Evolutionary conservation across 345 rosid genomes (phyloP), one percentile per base, ranked within the genome.

Genomic region (Eucalyptus tenuipes): DNA sequence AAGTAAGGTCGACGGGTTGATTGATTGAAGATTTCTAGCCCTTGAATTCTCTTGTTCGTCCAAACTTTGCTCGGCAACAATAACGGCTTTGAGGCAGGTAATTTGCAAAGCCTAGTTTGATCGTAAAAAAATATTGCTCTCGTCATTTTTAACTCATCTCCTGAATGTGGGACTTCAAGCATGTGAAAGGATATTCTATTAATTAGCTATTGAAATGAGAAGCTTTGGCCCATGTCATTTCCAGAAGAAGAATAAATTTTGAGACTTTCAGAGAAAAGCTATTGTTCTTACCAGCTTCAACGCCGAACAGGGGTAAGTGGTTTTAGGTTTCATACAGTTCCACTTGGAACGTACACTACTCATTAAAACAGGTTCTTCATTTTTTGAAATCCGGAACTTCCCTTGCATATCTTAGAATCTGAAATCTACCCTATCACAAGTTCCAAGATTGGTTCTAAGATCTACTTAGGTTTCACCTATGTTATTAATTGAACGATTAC

Each of bases 321-420:
- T 52, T 52, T 52, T 52, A 18, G 55, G 55, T 52, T 52, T 52
- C 24, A 18, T 7, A 18, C 53, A 17, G 53, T 50, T 50, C 22
- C 53, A 50, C 53, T 7, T 7, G 53, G 4, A 50, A 50, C 53
- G 20, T 50, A 50, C 55, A 52, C 55, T 52, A 18, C 4, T 52
- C 24, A 50, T 17, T 50, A 50, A 50, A 50, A 2, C 0, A 7
- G 4, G 24, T 17, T 52, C 0, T 52, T 52, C 4, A 52, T 52
- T 52, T 52, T 18, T 18, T 52, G 4, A 24, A 52, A 52, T 18
- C 1, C 1, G 2, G 4, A 52, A 52, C 55, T 18, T 18, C 55
- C 10, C 2, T 52, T 14, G 1, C 10, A 52, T 52, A 52, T 18
- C 24, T 52, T 52, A 10, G 10, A 52, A 52, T 52, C 0, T 52